Evolutionary conservation across 306 rosid genomes (phyloP).

Genomic region (Begonia peltatifolia): DNA sequence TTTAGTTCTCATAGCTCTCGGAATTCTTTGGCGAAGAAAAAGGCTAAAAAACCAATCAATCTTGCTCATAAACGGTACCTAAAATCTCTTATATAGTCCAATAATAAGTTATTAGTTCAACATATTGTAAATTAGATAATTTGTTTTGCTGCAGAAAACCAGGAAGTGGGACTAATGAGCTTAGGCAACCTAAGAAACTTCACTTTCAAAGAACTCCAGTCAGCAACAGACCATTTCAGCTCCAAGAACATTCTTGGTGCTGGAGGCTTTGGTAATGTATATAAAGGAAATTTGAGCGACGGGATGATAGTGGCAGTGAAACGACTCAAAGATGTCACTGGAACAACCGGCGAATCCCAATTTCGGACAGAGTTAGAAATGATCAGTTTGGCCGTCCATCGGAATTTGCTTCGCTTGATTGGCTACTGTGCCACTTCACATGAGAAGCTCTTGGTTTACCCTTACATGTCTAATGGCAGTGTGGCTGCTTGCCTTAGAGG

Average conservation of each 20-base stretch:
- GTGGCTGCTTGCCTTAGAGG: constrained; percentile 94
- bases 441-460: constrained; percentile 87
- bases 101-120: background rate
- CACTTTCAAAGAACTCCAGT: constrained; percentile 76
- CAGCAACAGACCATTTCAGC: constrained; percentile 66
- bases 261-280: constrained; percentile 96
- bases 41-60: constrained; percentile 43
- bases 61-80: constrained; percentile 47
- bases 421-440: constrained; percentile 78
- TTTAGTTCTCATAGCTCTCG: constrained; percentile 35
- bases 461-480: constrained; percentile 92
- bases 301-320: constrained; percentile 86
- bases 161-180: constrained; percentile 65
- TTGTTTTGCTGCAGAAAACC: constrained; percentile 27
- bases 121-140: background rate
- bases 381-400: constrained; percentile 95
- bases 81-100: background rate
- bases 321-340: constrained; percentile 79
- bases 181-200: constrained; percentile 78
- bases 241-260: constrained; percentile 82
- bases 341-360: constrained; percentile 83
- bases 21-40: constrained; percentile 45
- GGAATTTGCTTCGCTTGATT: constrained; percentile 70
- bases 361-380: constrained; percentile 88
- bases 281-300: constrained; percentile 72